These are phyloP conservation scores for Ailanthus altissimus DNA, from an alignment of 345 rosid genomes.

Conservation along the genomic window DNA sequence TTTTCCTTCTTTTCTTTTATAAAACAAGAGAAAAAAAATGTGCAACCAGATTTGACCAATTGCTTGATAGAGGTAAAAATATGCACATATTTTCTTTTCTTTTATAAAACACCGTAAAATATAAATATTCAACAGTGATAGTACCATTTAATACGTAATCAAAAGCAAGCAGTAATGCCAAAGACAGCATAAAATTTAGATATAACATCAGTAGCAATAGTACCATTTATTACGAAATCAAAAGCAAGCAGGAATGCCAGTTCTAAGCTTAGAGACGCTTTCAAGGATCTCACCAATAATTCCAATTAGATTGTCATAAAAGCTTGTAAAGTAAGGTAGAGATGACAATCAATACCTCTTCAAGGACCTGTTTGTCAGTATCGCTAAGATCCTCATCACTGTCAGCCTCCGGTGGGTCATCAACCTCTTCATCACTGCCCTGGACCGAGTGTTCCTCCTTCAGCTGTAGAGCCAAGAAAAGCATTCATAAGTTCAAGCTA, in stretches of 20 bases:
- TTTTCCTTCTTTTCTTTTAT: no score
- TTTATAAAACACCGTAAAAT: no score
- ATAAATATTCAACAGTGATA: no score
- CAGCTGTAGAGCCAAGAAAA: conserved; percentile 43
- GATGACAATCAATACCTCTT: conserved; percentile 53
- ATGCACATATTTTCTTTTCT: no score
- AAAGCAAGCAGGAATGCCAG: neutral
- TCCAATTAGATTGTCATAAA: neutral
- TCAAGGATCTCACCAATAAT: neutral
- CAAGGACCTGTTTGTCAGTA: conserved; percentile 51
- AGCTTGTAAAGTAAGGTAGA: neutral
- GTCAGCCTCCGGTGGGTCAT: conserved; percentile 77
- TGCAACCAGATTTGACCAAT: no score
- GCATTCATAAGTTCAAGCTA: conserved; percentile 7
- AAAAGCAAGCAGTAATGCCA: no score
- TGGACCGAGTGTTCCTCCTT: conserved; percentile 91
- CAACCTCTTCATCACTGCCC: conserved; percentile 97
- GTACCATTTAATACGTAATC: no score
- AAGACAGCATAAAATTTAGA: neutral
- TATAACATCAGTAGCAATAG: neutral
- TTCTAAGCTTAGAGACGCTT: neutral
- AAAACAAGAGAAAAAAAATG: no score
- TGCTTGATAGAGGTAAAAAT: no score
- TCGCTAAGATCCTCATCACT: conserved; percentile 88
- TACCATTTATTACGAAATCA: no score